Base-by-base conservation (phyloP, 345 rosid species). In the Hypericum perforatum region DNA sequence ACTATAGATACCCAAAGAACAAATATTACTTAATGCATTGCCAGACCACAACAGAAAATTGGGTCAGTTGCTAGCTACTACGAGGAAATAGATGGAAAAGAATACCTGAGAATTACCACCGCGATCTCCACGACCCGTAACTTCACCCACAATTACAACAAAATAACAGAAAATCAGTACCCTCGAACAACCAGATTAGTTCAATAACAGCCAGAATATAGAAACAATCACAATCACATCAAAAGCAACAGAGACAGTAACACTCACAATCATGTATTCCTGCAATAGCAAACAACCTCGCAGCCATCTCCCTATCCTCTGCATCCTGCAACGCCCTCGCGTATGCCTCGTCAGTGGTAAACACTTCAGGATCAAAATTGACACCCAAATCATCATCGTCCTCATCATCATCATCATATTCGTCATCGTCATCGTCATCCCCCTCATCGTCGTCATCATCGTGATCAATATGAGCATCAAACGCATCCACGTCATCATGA, bases 311-410 rank as follows among this genome's bases (percentile, higher is more conserved):
- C 54, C 92, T 78, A 64, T 89, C 97, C 69, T 89, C 99, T 57
- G 84, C 84, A 59, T 89, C 97, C 74, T 86, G 99, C 43, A 89
- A 68, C 37, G 95, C 95, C 75, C 95, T 82, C 22, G 97, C 97
- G 71, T 73, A 89, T 0, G 92, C 85, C 73, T 94, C 95, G 22
- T 94, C 97, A 63, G 87, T 84, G 2, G 85, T 72, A 74, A 68
- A 84, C 10, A 56, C 76, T 53, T 65, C 77, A 5, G 73, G 69
- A 52, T 86, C 84, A 5, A 70, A 58, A 39, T 72, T 94, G 55
- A 68, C 66, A 75, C 82, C 95, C 45, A 44, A 82, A 47, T 74
- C 76, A 56, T 74, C 64, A 39, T 44, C 63, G 6, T 8, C 75
- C 43, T 72, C 76, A 0, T 45, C 60, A 57, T 71, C 85, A 7